Evolutionary conservation across 2,329 filamentous ascomycete genomes (phyloP).

Genomic region (Trichoderma citrinoviride): DNA sequence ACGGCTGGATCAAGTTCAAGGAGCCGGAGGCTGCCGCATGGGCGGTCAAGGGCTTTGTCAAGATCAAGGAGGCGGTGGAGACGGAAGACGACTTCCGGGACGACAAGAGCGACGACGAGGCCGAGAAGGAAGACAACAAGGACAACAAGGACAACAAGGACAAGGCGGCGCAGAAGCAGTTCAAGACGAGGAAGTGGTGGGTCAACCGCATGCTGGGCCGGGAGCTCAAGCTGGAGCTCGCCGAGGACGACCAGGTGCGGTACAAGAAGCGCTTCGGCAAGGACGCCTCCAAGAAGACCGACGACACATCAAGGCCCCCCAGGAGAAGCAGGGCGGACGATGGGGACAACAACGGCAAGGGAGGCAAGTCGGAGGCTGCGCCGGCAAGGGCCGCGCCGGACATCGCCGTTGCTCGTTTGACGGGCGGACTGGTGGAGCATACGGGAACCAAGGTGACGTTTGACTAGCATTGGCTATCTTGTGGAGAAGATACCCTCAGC

Average conservation of each 20-base stretch:
- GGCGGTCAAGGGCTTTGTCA: slow-evolving; percentile 74
- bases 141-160: slow-evolving; percentile 32
- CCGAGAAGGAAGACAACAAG: slow-evolving; percentile 45
- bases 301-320: slow-evolving; percentile 31
- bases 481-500: slow-evolving; percentile 20
- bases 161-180: slow-evolving; percentile 46
- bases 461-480: slow-evolving; percentile 49
- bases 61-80: slow-evolving; percentile 63
- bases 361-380: slow-evolving; percentile 30
- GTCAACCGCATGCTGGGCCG: slow-evolving; percentile 81
- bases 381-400: slow-evolving; percentile 46
- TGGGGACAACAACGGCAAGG: slow-evolving; percentile 23
- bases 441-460: slow-evolving; percentile 82
- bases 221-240: slow-evolving; percentile 83
- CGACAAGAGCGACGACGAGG: slow-evolving; percentile 39
- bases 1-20: slow-evolving; percentile 90
- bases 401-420: slow-evolving; percentile 60
- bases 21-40: slow-evolving; percentile 68
- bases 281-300: slow-evolving; percentile 50
- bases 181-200: slow-evolving; percentile 70
- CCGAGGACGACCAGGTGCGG: slow-evolving; percentile 81
- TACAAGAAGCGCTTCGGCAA: slow-evolving; percentile 96
- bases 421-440: slow-evolving; percentile 73
- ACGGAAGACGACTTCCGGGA: slow-evolving; percentile 61
- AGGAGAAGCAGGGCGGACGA: slow-evolving; percentile 37